Conservation (phyloP, 2,329 filamentous ascomycete species). For the Trichophyton mentagrophytes region DNA sequence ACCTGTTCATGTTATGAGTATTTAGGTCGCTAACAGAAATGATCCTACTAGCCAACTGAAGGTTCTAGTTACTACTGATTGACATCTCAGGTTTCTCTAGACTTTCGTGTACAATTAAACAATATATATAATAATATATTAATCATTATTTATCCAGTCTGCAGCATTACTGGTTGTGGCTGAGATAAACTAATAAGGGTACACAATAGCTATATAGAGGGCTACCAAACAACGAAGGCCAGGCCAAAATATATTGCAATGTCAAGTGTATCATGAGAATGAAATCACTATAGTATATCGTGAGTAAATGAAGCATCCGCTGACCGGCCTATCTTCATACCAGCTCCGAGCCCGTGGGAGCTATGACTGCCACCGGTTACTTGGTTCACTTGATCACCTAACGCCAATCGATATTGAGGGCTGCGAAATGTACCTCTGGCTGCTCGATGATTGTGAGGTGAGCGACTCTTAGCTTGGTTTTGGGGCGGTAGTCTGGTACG, state of each 20-base stretch:
- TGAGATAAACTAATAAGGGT: neutral
- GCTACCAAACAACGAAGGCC: neutral
- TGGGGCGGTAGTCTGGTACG: constrained; percentile 12
- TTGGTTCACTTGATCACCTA: neutral
- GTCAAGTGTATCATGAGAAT: neutral
- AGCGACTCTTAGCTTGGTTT: neutral
- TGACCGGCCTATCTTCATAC: constrained; percentile 13
- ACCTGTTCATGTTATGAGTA: too few relatives aligned
- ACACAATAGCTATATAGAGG: neutral
- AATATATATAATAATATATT: too few relatives aligned
- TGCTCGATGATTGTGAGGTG: neutral
- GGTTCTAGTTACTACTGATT: too few relatives aligned
- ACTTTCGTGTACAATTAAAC: too few relatives aligned
- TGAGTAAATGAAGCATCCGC: neutral
- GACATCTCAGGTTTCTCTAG: too few relatives aligned
- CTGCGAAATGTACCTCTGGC: neutral
- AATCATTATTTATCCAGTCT: neutral
- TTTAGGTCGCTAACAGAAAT: too few relatives aligned
- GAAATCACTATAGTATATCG: neutral
- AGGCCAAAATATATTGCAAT: neutral
- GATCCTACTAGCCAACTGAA: too few relatives aligned
- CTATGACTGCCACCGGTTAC: neutral
- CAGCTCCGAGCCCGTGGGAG: constrained; percentile 11
- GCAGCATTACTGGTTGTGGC: neutral
- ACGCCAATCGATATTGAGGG: neutral